Base-by-base conservation (phyloP, 169 alveolate genomes). In the Perkinsus chesapeaki region DNA sequence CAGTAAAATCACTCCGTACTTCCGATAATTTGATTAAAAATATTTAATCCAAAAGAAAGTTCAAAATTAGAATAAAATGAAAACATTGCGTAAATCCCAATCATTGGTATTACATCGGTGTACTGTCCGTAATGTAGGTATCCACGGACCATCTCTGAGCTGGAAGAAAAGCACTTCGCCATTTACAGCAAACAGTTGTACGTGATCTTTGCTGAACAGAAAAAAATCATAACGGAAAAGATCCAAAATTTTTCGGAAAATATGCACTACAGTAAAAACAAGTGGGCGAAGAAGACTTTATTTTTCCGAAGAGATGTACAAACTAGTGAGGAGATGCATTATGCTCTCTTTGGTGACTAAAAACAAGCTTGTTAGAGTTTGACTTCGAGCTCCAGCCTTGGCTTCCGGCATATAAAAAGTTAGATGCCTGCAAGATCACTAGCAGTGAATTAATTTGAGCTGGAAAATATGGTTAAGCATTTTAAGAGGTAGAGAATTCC, bases 81-180 rank as follows among this genome's bases (percentile, higher is more conserved):
- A n/a, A n/a, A n/a, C n/a, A n/a, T n/a, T n/a, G n/a, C n/a, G n/a
- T n/a, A n/a, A n/a, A n/a, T n/a, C n/a, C n/a, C n/a, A n/a, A n/a
- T n/a, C n/a, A 39, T 10, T 39, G 31, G 20, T 39, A 94, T 92
- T 94, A 96, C 98, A 98, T 92, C 96, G 96, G 96, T 98, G 99
- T n/a, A 98, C 93, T 92, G 98, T 93, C 73, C 98, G 96, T 93
- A 98, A 92, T 48, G 98, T 95, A 12, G 99, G 99, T 39, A 97
- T 95, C 98, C 98, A 96, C 20, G 99, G 98, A 19, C 98, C 98
- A 92, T 96, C 98, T 92, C 98, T 96, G 47, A 95, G 96, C 94
- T 97, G 98, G 93, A 97, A 96, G 95, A 97, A 97, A n/a, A 95
- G 73, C 1, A 96, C 94, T 34, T 95, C 97, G 19, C 97, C 97